phyloP scores from a whole-genome alignment of 352 stramenopile species.

The Phytophthora pisi region DNA sequence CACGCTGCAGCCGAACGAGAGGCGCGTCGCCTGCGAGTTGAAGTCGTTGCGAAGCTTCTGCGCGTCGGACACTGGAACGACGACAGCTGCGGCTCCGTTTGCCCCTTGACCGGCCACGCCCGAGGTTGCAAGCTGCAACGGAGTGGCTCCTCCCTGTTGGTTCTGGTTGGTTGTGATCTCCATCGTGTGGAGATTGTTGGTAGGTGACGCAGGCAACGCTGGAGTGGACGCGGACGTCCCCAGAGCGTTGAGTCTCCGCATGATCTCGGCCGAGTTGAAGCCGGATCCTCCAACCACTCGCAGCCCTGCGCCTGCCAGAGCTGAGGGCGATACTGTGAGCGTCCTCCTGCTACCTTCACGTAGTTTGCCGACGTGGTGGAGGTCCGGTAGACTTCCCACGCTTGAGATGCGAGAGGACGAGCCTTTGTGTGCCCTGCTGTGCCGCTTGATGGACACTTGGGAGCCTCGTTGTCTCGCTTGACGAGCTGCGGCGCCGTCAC shows the following conservation, averaged over 20 bases:
- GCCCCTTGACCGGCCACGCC: background rate
- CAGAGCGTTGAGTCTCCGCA: constrained; percentile 57
- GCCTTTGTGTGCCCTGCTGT: constrained; percentile 15
- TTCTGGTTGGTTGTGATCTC: constrained; percentile 6
- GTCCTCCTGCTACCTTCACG: constrained; percentile 11
- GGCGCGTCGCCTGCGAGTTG: constrained; percentile 61
- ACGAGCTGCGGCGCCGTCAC: background rate
- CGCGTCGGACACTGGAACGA: constrained; percentile 44
- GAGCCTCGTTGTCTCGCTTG: constrained; percentile 2
- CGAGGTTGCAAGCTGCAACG: constrained; percentile 3
- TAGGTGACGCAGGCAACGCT: constrained; percentile 11
- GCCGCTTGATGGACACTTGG: constrained; percentile 3
- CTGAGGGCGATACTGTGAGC: constrained; percentile 9
- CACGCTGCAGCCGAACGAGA: constrained; percentile 76
- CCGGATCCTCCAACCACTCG: constrained; percentile 8
- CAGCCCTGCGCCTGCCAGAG: constrained; percentile 11
- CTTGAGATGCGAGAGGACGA: constrained; percentile 23
- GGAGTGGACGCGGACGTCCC: constrained; percentile 52
- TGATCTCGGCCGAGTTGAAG: constrained; percentile 56
- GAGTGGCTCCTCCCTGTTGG: background rate
- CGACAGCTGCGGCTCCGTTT: constrained; percentile 1
- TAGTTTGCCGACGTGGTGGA: constrained; percentile 20
- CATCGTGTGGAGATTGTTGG: constrained; percentile 13
- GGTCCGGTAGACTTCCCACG: constrained; percentile 48
- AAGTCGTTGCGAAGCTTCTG: constrained; percentile 78